These are phyloP conservation scores for Mucor plumbeus DNA, from an alignment of 371 early-diverging fungal genomes.

Conservation along the genomic window DNA sequence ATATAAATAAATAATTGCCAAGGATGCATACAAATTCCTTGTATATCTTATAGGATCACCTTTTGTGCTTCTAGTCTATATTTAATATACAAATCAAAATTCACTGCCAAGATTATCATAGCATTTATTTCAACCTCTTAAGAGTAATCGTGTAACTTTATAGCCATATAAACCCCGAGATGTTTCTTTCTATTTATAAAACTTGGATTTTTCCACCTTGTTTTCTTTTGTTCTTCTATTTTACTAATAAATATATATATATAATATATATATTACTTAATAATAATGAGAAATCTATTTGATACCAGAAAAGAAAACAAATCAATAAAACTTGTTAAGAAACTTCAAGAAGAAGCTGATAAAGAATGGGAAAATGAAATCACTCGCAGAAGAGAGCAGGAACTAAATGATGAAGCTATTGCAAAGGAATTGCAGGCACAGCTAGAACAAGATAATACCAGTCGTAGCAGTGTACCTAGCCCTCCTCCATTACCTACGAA, in stretches of 20 bases:
- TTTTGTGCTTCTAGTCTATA: not conserved
- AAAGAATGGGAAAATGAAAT: slow-evolving; percentile 30
- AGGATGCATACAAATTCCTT: not conserved
- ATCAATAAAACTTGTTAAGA: slow-evolving; percentile 31
- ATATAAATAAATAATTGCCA: not conserved
- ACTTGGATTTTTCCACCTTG: not conserved
- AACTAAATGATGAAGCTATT: slow-evolving; percentile 32
- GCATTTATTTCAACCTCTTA: not conserved
- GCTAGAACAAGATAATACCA: slow-evolving; percentile 17
- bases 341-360: slow-evolving; percentile 34
- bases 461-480: not conserved
- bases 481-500: slow-evolving; percentile 39
- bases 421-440: slow-evolving; percentile 37
- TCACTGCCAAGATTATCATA: not conserved
- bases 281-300: slow-evolving; percentile 25
- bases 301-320: slow-evolving; percentile 31
- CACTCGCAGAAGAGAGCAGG: slow-evolving; percentile 28
- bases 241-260: too few relatives aligned
- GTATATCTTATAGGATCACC: not conserved
- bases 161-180: not conserved
- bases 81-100: not conserved
- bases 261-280: too few relatives aligned
- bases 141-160: not conserved
- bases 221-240: too few relatives aligned
- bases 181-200: not conserved